Base-by-base conservation (phyloP, 2,329 filamentous ascomycete genomes). In the Diaporthe humulicola region DNA sequence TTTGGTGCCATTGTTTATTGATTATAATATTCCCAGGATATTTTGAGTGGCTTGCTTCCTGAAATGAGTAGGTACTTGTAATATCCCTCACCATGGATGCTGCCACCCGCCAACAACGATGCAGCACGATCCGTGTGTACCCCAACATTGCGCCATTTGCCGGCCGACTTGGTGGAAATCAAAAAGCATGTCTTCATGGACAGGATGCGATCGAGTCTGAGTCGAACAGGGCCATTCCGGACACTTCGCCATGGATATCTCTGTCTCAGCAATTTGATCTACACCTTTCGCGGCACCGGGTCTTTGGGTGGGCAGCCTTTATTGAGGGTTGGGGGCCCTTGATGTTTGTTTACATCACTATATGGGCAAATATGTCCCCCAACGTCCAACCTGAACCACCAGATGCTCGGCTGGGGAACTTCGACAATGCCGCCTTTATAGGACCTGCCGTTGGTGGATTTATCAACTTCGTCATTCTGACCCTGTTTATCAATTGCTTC, bases 301-400 rank as follows among this genome's bases (percentile, higher is more conserved):
- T 15, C 52, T 56, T 12, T 56, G 52, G 25, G 30, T n/a, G 19
- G 14, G 52, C 52, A 30, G 52, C 52, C 5, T 17, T 56, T 9
- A 30, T 56, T 12, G 52, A 56, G n/a, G 25, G 52, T 15, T 56
- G 52, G 52, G 52, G 52, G 7, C 30, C 28, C 25, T 17, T 56
- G 52, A 56, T 56, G 52, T 22, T 56, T 56, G 52, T 56, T 17
- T 56, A 56, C 28, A 56, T 56, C 25, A 56, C 52, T 14, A 56
- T 30, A 28, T 56, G 52, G 52, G 52, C 52, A 56, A 56, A 22
- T 7, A 56, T 56, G 52, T 56, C 52, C 15, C 52, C 52, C 52
- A 33, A 30, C 52, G 52, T 30, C 52, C 52, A 17, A 15, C 52
- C 52, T 17, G 25, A 56, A 8, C 52, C 52, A 8, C 52, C 52